Evolutionary conservation across 371 early-diverging fungal genomes (phyloP).

Genomic region (Furculomyces boomerangus): DNA sequence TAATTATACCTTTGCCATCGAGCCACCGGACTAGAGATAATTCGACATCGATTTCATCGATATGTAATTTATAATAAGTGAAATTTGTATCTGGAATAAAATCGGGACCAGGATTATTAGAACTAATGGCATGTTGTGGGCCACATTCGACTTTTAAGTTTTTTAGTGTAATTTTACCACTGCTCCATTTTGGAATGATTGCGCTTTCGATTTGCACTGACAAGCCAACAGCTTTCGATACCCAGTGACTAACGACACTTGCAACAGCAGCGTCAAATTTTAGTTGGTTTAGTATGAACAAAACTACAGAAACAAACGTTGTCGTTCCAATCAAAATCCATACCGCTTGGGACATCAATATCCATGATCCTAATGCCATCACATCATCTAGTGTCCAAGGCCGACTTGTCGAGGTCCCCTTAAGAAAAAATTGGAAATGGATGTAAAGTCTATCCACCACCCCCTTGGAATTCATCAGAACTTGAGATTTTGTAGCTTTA

Average conservation of each 20-base stretch:
- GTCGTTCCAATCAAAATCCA: conserved; percentile 81
- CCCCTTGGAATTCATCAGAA: not conserved
- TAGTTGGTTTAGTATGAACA: conserved; percentile 67
- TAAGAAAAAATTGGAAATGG: conserved; percentile 13
- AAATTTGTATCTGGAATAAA: conserved; percentile 42
- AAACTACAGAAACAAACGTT: conserved; percentile 62
- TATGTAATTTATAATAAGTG: conserved; percentile 68
- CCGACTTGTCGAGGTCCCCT: conserved; percentile 28
- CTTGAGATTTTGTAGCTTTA: not conserved
- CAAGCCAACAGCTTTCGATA: conserved; percentile 66
- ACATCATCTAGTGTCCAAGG: conserved; percentile 78
- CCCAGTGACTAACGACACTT: conserved; percentile 48
- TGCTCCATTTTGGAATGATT: conserved; percentile 83
- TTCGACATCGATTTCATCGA: conserved; percentile 70
- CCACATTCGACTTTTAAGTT: conserved; percentile 49
- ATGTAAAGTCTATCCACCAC: conserved; percentile 4
- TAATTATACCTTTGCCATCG: conserved; percentile 76
- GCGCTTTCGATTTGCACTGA: conserved; percentile 77
- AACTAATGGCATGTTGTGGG: conserved; percentile 15
- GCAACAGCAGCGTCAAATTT: conserved; percentile 81
- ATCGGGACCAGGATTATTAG: not conserved
- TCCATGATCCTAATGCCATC: conserved; percentile 76
- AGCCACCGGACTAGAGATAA: conserved; percentile 78
- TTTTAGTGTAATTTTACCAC: conserved; percentile 68
- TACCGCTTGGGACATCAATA: conserved; percentile 66